Percentiles rank a stretch among this genome's conserved stretches.
These are phyloP conservation scores for Neurospora sp. DNA, from an alignment of 495 filamentous ascomycete species.

Conservation along the genomic window DNA sequence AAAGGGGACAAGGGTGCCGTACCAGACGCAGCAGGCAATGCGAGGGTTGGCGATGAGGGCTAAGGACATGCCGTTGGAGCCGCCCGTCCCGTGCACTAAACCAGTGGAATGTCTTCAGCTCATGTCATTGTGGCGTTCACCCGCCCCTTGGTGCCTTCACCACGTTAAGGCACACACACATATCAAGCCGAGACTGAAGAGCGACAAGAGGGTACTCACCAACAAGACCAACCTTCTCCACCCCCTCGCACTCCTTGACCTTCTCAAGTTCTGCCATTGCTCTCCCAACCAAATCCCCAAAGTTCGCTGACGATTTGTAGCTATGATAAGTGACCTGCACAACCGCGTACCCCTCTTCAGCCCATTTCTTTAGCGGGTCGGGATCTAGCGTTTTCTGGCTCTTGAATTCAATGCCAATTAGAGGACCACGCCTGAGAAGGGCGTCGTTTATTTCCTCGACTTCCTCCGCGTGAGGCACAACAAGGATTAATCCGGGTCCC, in stretches of 20 bases:
- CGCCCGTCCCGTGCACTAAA: constrained; percentile 5
- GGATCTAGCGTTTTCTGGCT: constrained; percentile 28
- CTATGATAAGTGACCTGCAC: constrained; percentile 22
- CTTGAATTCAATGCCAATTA: neutral
- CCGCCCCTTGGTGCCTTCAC: neutral
- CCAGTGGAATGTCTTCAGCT: neutral
- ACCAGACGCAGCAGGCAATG: constrained; percentile 25
- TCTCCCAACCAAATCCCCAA: neutral
- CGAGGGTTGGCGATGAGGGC: constrained; percentile 6
- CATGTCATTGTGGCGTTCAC: neutral
- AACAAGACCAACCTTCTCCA: constrained; percentile 24
- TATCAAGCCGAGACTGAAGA: neutral
- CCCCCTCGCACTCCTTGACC: constrained; percentile 18
- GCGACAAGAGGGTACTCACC: constrained; percentile 13
- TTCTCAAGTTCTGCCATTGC: constrained; percentile 15
- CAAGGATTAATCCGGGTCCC: constrained; percentile 45
- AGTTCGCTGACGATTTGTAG: no score
- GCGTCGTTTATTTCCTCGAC: no score
- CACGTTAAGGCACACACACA: neutral
- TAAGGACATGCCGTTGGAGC: neutral
- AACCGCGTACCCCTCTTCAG: constrained; percentile 48
- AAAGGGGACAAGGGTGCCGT: constrained; percentile 4
- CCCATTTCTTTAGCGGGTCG: constrained; percentile 45
- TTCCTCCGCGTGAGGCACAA: constrained; percentile 7
- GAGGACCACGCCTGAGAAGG: no score